Percentiles rank a stretch among this genome's conserved stretches.
Evolutionary conservation across 2,329 filamentous ascomycete species (phyloP).

Genomic region (Alternaria metachromatica): DNA sequence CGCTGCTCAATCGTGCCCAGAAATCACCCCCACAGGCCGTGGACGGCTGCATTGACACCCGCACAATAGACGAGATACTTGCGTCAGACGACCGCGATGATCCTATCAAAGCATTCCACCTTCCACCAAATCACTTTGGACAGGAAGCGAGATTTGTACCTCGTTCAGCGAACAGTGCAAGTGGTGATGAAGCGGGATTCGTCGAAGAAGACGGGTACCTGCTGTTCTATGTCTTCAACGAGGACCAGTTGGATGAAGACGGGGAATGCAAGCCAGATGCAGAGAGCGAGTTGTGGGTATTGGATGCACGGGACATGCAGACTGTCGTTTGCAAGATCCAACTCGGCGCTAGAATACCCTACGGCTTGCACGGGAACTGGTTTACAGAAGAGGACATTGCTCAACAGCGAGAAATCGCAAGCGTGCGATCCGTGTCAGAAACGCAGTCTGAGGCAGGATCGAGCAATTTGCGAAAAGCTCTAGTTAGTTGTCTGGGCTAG

Average conservation of each 20-base stretch:
- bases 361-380: constrained; percentile 63
- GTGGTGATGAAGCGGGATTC: constrained; percentile 1
- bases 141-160: constrained; percentile 73
- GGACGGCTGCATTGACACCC: constrained; percentile 67
- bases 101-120: constrained; percentile 66
- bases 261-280: constrained; percentile 54
- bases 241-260: constrained; percentile 64
- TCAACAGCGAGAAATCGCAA: constrained; percentile 36
- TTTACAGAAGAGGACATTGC: constrained; percentile 45
- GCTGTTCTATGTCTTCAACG: constrained; percentile 74
- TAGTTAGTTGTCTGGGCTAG: constrained; percentile 20
- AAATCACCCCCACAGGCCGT: constrained; percentile 55
- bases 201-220: constrained; percentile 72
- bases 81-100: constrained; percentile 53
- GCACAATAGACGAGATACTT: constrained; percentile 62
- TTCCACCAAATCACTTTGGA: constrained; percentile 67
- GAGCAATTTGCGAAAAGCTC: constrained; percentile 15
- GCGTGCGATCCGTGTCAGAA: constrained; percentile 26
- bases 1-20: constrained; percentile 62
- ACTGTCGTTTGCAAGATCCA: constrained; percentile 64
- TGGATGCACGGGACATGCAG: constrained; percentile 69
- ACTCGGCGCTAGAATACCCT: constrained; percentile 72
- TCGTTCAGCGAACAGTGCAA: constrained; percentile 14
- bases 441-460: constrained; percentile 4
- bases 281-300: constrained; percentile 70